Percentiles rank a stretch among this genome's conserved stretches.
These are phyloP conservation scores for Lactifluus pinguis DNA, from an alignment of 768 basidiomycete genomes.

Conservation along the genomic window DNA sequence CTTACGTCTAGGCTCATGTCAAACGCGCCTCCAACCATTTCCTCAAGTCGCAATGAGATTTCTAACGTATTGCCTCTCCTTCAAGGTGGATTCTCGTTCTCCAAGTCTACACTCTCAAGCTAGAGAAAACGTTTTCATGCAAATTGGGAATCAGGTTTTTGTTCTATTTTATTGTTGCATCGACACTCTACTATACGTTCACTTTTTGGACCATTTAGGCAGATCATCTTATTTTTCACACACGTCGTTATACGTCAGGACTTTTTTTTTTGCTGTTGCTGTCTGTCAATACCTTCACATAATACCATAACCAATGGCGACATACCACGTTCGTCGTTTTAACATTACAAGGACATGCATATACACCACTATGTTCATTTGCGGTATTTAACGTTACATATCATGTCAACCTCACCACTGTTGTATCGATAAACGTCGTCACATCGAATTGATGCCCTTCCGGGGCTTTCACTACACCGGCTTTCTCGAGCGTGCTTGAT, in stretches of 20 bases:
- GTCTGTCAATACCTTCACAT: neutral
- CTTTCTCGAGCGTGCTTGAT: slow-evolving; percentile 59
- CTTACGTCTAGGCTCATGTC: slow-evolving; percentile 1
- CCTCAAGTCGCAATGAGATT: neutral
- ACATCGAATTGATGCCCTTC: slow-evolving; percentile 35
- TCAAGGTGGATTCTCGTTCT: too few relatives aligned
- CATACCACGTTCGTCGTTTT: neutral
- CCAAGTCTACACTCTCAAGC: neutral
- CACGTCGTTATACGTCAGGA: neutral
- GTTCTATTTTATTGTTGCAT: neutral
- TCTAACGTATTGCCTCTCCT: neutral
- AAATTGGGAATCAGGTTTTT: neutral
- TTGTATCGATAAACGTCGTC: slow-evolving; percentile 12
- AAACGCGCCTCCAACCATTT: neutral
- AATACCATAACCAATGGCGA: neutral
- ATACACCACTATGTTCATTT: neutral
- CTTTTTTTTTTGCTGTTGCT: too few relatives aligned
- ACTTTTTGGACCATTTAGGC: neutral
- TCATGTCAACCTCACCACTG: slow-evolving; percentile 10
- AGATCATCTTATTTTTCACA: neutral
- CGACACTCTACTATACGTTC: neutral
- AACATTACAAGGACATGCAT: neutral
- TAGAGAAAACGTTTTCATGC: neutral
- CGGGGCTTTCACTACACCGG: slow-evolving; percentile 58
- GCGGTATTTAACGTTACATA: neutral